Base-by-base conservation (phyloP, 2,329 filamentous ascomycete genomes). In the Colletotrichum sp. region DNA sequence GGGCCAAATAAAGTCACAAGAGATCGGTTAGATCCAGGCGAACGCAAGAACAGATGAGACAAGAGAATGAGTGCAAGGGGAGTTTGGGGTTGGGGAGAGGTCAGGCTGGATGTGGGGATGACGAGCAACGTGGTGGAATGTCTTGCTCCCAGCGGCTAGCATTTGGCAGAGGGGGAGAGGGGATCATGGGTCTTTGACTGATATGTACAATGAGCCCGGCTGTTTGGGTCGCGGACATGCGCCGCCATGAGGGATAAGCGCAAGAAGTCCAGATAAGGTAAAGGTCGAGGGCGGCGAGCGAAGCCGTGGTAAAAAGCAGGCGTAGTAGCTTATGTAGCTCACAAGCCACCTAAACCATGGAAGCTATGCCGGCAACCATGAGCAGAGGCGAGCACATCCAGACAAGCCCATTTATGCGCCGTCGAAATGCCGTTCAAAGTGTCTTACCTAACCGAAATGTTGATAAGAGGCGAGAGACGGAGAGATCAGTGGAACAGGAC, bases 81-180 rank as follows among this genome's bases (percentile, higher is more conserved):
- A 39, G 21, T 5, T 60, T 28, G 62, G 44, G 55, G 55, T 49
- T 63, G 30, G 70, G 44, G 28, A 49, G 28, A 73, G 49, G 70
- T 74, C 70, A 69, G 59, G 74, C 36, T 32, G 34, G 49, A 30
- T 60, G 74, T 65, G 74, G 74, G 71, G 70, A 76, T 52, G 49
- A 39, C 30, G 34, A 52, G 59, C 57, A 74, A 76, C 26, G 64
- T 68, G 59, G 75, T 71, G 60, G 65, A 71, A 64, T 76, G 52
- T 75, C 67, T 71, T 49, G 74, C 71, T 44, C 49, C 44, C 62
- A 76, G 32, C 71, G 72, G 65, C 71, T 44, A 76, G 71, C 36
- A 65, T n/a, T 24, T 36, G 55, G 66, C 65, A 32, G 34, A 55
- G 32, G 21, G 21, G 32, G 49, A 34, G 26, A 49, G 70, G 30